Percentiles rank a stretch among this genome's conserved stretches.
phyloP scores from a whole-genome alignment of 2,329 filamentous ascomycete species.

The Colletotrichum spaethianum region DNA sequence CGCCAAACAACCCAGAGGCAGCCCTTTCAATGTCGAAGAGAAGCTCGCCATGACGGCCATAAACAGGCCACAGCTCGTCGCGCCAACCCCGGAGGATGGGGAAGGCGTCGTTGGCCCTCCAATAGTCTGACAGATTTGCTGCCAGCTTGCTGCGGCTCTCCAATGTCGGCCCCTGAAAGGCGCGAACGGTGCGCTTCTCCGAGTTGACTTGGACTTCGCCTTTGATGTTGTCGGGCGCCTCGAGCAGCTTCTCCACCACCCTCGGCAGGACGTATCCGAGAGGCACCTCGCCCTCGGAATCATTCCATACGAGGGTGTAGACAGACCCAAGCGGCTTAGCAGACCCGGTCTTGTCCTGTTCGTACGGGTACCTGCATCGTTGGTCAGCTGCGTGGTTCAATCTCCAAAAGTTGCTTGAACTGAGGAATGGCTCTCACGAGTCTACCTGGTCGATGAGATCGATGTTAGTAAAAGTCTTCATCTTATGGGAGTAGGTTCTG shows the following conservation, averaged over 20 bases:
- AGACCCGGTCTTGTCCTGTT: slow-evolving; percentile 71
- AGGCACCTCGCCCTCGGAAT: slow-evolving; percentile 73
- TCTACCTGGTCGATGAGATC: slow-evolving; percentile 70
- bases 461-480: slow-evolving; percentile 55
- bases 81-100: slow-evolving; percentile 84
- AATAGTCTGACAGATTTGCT: slow-evolving; percentile 72
- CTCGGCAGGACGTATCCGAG: slow-evolving; percentile 73
- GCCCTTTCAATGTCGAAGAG: slow-evolving; percentile 84
- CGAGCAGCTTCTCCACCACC: slow-evolving; percentile 64
- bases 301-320: slow-evolving; percentile 76
- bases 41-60: slow-evolving; percentile 72
- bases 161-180: slow-evolving; percentile 72
- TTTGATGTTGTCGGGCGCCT: slow-evolving; percentile 64
- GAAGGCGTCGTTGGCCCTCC: slow-evolving; percentile 81
- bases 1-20: slow-evolving; percentile 81
- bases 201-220: slow-evolving; percentile 75
- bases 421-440: slow-evolving; percentile 58
- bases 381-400: slow-evolving; percentile 11
- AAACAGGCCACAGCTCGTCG: slow-evolving; percentile 85
- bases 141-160: slow-evolving; percentile 72
- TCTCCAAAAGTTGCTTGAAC: background rate
- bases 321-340: slow-evolving; percentile 71
- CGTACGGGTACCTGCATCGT: slow-evolving; percentile 80
- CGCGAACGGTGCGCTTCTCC: slow-evolving; percentile 71
- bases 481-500: slow-evolving; percentile 40